Percentiles rank a stretch among this genome's conserved stretches.
These are phyloP conservation scores for Arachnomyces sp. DNA, from an alignment of 2,329 filamentous ascomycete species.

Conservation along the genomic window DNA sequence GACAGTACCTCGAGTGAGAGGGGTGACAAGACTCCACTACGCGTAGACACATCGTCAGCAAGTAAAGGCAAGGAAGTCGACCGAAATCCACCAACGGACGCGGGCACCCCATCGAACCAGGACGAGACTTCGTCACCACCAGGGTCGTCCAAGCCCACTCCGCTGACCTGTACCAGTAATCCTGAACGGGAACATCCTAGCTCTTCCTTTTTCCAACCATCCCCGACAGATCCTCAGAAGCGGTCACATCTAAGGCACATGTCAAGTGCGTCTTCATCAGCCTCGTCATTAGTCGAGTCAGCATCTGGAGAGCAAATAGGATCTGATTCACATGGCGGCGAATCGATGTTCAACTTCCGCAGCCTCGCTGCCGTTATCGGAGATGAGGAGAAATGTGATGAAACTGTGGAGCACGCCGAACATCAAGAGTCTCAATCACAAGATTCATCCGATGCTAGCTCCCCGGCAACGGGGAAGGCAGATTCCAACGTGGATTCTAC, in stretches of 20 bases:
- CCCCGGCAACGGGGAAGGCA: slow-evolving; percentile 8
- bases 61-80: slow-evolving; percentile 67
- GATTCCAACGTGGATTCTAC: slow-evolving; percentile 5
- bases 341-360: slow-evolving; percentile 86
- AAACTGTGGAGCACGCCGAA: slow-evolving; percentile 31
- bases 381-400: slow-evolving; percentile 47
- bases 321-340: slow-evolving; percentile 49
- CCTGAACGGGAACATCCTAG: slow-evolving; percentile 15
- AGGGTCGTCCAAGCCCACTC: slow-evolving; percentile 17
- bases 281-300: slow-evolving; percentile 68
- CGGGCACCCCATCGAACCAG: slow-evolving; percentile 7
- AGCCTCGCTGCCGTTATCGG: slow-evolving; percentile 81
- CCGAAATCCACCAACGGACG: slow-evolving; percentile 30
- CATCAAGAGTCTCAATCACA: slow-evolving; percentile 19
- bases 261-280: slow-evolving; percentile 77
- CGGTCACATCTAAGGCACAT: slow-evolving; percentile 71
- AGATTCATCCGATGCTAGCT: slow-evolving; percentile 15
- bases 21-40: slow-evolving; percentile 26
- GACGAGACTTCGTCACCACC: slow-evolving; percentile 28
- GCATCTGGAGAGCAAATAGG: slow-evolving; percentile 31
- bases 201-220: slow-evolving; percentile 36
- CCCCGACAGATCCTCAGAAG: slow-evolving; percentile 46
- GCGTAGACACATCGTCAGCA: slow-evolving; percentile 28
- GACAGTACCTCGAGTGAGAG: slow-evolving; percentile 36
- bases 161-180: slow-evolving; percentile 3